Evolutionary conservation across 257 asterid genomes (phyloP), one percentile per base, ranked within the genome.

Genomic region (Jacaranda mimosifolia): DNA sequence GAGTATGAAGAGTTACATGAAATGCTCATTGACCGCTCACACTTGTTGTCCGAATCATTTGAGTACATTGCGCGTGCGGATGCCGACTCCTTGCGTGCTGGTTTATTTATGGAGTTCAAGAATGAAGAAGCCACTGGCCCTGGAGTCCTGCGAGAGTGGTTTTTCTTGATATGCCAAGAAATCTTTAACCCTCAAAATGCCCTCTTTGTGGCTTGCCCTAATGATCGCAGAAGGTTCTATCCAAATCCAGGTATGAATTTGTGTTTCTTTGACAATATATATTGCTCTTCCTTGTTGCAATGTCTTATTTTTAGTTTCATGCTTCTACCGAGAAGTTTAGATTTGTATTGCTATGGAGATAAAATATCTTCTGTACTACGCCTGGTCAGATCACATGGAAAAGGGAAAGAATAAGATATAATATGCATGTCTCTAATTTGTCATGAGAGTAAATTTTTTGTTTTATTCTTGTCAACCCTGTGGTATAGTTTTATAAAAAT

Each of bases 61-160:
- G 97, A 88, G 85, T 89, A 96, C 78, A 87, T 96, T 80, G 84
- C 85, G 14, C 83, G 70, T 73, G 99, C 93, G 35, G 91, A 90
- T 7, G 70, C 89, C 38, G 87, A 81, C 1, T 76, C 93, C 59
- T 81, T 96, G 56, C 98, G 94, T 40, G 85, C 92, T 77, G 98
- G 99, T 53, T 85, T 96, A 55, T 89, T 90, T 75, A 88, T 96
- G 97, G 98, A 92, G 90, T 96, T 96, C 91, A 93, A 93, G 89
- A 87, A 92, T 62, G 99, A 93, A 85, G 97, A 96, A 81, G 98
- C 99, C 71, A 93, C 99, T 5, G 99, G 99, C 15, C 98, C 99
- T 59, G 98, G 99, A 43, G 98, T 96, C 43, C 87, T 96, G 74
- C 87, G 98, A 57, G 99, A 96, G 82, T 96, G 99, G 99, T 93